Percentiles rank a stretch among this genome's conserved stretches.
phyloP scores from a whole-genome alignment of 176 grass and related monocot species.

The Triticum urartu region DNA sequence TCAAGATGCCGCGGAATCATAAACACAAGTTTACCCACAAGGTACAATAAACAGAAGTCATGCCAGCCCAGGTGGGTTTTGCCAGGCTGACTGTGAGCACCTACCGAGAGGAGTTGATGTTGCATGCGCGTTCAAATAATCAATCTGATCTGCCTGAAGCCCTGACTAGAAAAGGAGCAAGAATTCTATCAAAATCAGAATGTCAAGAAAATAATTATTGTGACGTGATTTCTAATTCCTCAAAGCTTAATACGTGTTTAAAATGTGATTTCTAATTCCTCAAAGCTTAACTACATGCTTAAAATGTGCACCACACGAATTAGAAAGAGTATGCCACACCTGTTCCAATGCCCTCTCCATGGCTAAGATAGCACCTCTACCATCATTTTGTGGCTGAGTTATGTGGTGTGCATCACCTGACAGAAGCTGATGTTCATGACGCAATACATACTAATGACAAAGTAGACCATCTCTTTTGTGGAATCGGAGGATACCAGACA shows the following conservation, averaged over 20 bases:
- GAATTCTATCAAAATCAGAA: not conserved
- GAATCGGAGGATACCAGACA: constrained; percentile 71
- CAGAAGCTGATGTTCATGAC: constrained; percentile 8
- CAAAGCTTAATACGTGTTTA: not conserved
- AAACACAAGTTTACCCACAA: not conserved
- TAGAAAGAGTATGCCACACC: constrained; percentile 32
- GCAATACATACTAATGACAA: not conserved
- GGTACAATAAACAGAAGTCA: not conserved
- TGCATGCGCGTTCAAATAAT: constrained; percentile 91
- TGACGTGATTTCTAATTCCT: not conserved
- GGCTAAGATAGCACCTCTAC: constrained; percentile 86
- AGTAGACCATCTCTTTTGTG: not conserved
- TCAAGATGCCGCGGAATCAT: constrained; percentile 5
- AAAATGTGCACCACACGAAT: not conserved
- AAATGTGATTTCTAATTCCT: not conserved
- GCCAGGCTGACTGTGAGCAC: not conserved
- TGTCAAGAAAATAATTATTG: not conserved
- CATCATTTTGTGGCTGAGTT: constrained; percentile 75
- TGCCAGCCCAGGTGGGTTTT: not conserved
- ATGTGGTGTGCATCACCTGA: constrained; percentile 96
- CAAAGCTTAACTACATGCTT: not conserved
- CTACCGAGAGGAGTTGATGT: constrained; percentile 95
- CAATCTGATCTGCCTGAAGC: constrained; percentile 69
- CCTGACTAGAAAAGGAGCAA: constrained; percentile 58
- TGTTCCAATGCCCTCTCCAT: constrained; percentile 80